Evolutionary conservation across 2,329 filamentous ascomycete species (phyloP).

Genomic region (Stachybotrys chartarum): DNA sequence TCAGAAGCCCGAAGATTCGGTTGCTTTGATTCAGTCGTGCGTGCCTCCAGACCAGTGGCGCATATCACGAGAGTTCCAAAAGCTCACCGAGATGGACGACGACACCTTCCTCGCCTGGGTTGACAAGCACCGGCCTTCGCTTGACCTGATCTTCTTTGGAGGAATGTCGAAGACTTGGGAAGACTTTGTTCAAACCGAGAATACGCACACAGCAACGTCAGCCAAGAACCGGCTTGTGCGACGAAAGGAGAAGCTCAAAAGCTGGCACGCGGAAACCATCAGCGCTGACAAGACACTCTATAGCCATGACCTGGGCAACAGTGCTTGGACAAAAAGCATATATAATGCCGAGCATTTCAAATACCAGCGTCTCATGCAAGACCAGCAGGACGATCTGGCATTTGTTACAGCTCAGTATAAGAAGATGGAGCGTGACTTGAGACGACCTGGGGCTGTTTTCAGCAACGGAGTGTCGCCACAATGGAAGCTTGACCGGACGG

Average conservation of each 20-base stretch:
- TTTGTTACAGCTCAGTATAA: constrained; percentile 71
- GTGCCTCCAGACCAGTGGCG: constrained; percentile 63
- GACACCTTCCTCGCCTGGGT: constrained; percentile 84
- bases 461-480: constrained; percentile 57
- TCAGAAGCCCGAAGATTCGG: constrained; percentile 81
- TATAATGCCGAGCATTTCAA: constrained; percentile 88
- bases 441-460: constrained; percentile 74
- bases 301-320: constrained; percentile 80
- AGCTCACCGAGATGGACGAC: constrained; percentile 81
- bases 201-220: constrained; percentile 69
- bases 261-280: constrained; percentile 67
- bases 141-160: constrained; percentile 78
- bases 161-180: constrained; percentile 81
- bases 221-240: constrained; percentile 63
- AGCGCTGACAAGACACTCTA: constrained; percentile 64
- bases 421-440: constrained; percentile 72
- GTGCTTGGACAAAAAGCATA: constrained; percentile 92
- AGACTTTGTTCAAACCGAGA: constrained; percentile 76
- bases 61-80: constrained; percentile 70
- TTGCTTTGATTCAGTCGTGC: constrained; percentile 64
- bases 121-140: constrained; percentile 67
- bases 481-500: constrained; percentile 93
- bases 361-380: constrained; percentile 80
- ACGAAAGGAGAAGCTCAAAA: constrained; percentile 73
- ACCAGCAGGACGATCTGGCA: constrained; percentile 82